A percentile compares a stretch with the other conserved stretches of the same genome.
Conservation (phyloP, 306 rosid genomes). For the Oxytropis ochrocephala region DNA sequence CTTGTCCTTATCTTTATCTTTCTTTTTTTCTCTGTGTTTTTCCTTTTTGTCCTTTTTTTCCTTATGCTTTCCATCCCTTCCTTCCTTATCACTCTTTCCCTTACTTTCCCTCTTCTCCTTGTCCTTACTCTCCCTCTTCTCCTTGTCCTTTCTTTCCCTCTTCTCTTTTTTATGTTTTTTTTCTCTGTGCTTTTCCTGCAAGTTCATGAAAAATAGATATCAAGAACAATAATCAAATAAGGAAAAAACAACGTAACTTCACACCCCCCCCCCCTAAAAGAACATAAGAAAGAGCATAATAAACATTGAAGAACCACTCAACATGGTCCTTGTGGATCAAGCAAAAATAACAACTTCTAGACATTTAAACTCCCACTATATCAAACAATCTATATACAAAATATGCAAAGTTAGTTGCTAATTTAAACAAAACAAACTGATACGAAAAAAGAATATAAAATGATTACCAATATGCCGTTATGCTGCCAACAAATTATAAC, state of each 20-base stretch:
- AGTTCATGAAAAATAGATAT: neutral
- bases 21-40: conserved; percentile 52
- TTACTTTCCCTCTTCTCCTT: conserved; percentile 55
- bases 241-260: neutral
- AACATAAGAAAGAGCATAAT: neutral
- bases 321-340: neutral
- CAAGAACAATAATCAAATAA: neutral
- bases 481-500: neutral
- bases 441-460: neutral
- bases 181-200: conserved; percentile 65
- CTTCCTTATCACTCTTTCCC: conserved; percentile 63
- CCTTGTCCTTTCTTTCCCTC: conserved; percentile 56
- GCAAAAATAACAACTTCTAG: neutral
- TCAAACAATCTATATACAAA: neutral
- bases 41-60: conserved; percentile 68
- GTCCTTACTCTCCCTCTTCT: conserved; percentile 37
- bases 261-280: neutral
- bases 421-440: neutral
- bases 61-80: conserved; percentile 51
- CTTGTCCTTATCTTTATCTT: conserved; percentile 32
- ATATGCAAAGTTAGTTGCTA: neutral
- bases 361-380: neutral
- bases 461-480: neutral
- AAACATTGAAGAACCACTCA: neutral
- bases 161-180: conserved; percentile 64